Evolutionary conservation across 768 basidiomycete species (phyloP), one percentile per base, ranked within the genome.

Genomic region (Termitomyces sp.): DNA sequence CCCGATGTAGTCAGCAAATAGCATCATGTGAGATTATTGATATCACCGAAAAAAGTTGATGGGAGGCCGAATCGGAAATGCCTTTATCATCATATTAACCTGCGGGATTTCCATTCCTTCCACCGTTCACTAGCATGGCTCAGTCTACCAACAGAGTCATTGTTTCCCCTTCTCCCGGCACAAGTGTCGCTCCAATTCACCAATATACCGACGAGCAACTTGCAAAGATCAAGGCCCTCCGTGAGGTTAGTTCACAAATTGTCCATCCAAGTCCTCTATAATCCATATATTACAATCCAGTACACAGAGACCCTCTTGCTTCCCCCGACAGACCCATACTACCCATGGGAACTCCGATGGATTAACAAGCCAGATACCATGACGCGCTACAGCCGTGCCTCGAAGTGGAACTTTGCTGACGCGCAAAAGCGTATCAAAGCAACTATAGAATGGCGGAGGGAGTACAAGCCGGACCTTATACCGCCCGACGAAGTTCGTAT

Each of bases 381-480:
- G 22, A 76, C 82, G 26, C 84, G 92, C 15, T 95, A 94, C 67
- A 84, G 92, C 80, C 84, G 92, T 31, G 90, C 92, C 0, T 81
- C 89, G 2, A 94, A 94, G 66, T 93, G 92, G 91, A 85, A 86
- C 66, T 65, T 86, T 34, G 78, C 80, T 26, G 88, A 95, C 52
- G 91, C 82, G 12, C 84, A 92, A 73, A 85, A 83, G 68, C 78
- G 93, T 51, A 85, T 94, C 59, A 85, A 86, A 67, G 81, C 78
- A 0, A 93, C 91, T 0, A 57, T 94, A 4, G 89, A 91, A 60
- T 94, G 93, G 93, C 78, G 92, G 58, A 75, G 92, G 46, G 89
- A 92, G 55, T 94, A 78, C 68, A 84, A 90, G 69, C 92, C 93
- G 0, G 92, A 95, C 53, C 73, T 94, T 22, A 93, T 94, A 57